These are phyloP conservation scores for Vaccinium myrtillus DNA, from an alignment of 148 eudicot species.

Conservation along the genomic window DNA sequence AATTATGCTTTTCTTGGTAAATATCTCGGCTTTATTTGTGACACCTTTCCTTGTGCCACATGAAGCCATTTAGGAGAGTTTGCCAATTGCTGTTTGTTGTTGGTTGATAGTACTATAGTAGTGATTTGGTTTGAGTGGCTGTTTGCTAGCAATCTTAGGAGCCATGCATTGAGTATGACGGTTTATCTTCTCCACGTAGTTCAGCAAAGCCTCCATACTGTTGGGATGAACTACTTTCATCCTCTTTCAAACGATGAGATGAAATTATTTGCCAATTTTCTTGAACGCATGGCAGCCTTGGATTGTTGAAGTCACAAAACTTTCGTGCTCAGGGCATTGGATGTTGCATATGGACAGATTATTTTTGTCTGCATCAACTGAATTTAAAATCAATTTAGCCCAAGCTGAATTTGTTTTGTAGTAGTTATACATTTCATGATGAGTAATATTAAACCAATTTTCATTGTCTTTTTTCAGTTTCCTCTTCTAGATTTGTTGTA, in stretches of 20 bases:
- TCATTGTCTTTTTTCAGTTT: not conserved
- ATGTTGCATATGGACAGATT: not conserved
- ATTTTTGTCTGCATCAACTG: not conserved
- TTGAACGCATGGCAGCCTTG: not conserved
- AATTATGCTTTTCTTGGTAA: not conserved
- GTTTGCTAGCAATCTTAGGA: not conserved
- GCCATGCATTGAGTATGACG: not conserved
- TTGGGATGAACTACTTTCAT: not conserved
- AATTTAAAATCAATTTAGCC: not conserved
- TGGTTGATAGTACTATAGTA: not conserved
- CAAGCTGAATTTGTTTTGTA: not conserved
- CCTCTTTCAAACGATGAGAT: not conserved
- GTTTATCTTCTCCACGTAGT: not conserved
- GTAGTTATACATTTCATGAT: not conserved
- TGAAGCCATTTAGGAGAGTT: constrained; percentile 7
- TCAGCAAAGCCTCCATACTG: not conserved
- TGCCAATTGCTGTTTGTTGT: not conserved
- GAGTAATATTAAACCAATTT: not conserved
- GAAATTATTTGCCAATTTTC: not conserved
- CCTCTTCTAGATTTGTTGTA: not conserved
- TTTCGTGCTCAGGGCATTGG: constrained; percentile 1
- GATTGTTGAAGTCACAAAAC: not conserved
- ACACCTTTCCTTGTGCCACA: constrained; percentile 4
- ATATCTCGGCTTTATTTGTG: constrained; percentile 9
- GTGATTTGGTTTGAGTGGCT: not conserved